These are phyloP conservation scores for Dichomitus squalens DNA, from an alignment of 1,284 basidiomycete species.

Conservation along the genomic window DNA sequence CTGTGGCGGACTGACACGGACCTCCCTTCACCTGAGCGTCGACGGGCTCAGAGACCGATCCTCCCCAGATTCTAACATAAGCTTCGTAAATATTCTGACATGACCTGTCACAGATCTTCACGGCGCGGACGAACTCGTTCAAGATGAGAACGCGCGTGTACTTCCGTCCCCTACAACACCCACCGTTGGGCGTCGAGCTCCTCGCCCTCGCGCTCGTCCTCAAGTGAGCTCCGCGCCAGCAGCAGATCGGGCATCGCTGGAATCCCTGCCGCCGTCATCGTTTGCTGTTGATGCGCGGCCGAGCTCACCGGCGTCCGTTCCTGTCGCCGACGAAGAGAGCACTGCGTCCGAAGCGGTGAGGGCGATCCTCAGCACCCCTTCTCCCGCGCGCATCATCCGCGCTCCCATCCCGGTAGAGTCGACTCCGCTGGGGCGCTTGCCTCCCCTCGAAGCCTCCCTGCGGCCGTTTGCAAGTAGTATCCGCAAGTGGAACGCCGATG, in stretches of 20 bases:
- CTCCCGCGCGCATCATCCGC: slow-evolving; percentile 19
- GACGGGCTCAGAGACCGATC: background rate
- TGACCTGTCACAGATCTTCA: background rate
- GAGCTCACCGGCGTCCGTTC: slow-evolving; percentile 12
- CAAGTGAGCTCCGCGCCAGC: too few relatives aligned
- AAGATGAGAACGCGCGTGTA: slow-evolving; percentile 3
- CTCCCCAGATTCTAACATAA: background rate
- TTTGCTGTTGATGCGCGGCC: slow-evolving; percentile 1
- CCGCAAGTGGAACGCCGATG: slow-evolving; percentile 14
- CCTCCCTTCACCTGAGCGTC: background rate
- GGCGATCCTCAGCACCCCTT: slow-evolving; percentile 19
- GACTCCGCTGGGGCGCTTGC: slow-evolving; percentile 15
- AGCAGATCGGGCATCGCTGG: background rate
- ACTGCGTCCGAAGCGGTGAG: slow-evolving; percentile 17
- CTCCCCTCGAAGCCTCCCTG: slow-evolving; percentile 12
- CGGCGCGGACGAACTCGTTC: background rate
- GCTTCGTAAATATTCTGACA: background rate
- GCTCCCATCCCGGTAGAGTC: slow-evolving; percentile 14
- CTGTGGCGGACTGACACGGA: too few relatives aligned
- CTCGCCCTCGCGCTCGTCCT: background rate
- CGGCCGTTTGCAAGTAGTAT: slow-evolving; percentile 13
- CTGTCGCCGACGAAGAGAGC: slow-evolving; percentile 21
- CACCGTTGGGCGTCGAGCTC: background rate
- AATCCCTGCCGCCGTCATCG: background rate
- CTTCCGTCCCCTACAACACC: slow-evolving; percentile 13